Conservation (phyloP, 192 early-diverging fungal genomes). For the Coemansia sp. region DNA sequence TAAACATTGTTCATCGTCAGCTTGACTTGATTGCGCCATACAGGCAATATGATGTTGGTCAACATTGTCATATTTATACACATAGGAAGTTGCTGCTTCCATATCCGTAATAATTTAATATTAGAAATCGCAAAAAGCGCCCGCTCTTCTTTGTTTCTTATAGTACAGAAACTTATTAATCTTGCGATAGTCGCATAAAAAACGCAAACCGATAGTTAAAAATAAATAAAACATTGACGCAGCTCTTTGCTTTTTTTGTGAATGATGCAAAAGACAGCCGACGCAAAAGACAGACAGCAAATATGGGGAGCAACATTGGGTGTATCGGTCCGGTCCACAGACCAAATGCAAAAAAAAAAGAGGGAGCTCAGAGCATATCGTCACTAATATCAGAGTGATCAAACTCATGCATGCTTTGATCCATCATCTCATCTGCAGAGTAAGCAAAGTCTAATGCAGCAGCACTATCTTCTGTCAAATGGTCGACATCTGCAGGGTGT, state of each 20-base stretch:
- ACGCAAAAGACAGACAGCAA: not conserved
- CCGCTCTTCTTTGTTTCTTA: not conserved
- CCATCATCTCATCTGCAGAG: not conserved
- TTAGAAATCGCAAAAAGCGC: not conserved
- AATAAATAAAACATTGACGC: not conserved
- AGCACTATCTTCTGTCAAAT: constrained; percentile 1
- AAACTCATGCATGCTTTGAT: constrained; percentile 6
- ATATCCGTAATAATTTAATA: constrained; percentile 1
- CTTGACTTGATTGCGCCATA: constrained; percentile 9
- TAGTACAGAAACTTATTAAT: not conserved
- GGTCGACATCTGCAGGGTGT: constrained; percentile 5
- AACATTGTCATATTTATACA: constrained; percentile 16
- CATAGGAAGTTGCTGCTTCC: constrained; percentile 2
- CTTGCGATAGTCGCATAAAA: not conserved
- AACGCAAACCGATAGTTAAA: not conserved
- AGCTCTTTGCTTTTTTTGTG: not conserved
- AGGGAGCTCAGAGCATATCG: constrained; percentile 9
- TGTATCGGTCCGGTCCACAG: not conserved
- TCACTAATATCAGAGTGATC: constrained; percentile 24
- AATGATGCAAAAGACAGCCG: not conserved
- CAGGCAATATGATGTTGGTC: constrained; percentile 4
- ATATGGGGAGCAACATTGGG: not conserved
- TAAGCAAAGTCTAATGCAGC: not conserved
- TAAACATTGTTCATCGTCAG: not conserved
- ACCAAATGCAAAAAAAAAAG: not conserved